Evolutionary conservation across 805 yeast genomes (phyloP).

Genomic region (Wickerhamomyces bovis): DNA sequence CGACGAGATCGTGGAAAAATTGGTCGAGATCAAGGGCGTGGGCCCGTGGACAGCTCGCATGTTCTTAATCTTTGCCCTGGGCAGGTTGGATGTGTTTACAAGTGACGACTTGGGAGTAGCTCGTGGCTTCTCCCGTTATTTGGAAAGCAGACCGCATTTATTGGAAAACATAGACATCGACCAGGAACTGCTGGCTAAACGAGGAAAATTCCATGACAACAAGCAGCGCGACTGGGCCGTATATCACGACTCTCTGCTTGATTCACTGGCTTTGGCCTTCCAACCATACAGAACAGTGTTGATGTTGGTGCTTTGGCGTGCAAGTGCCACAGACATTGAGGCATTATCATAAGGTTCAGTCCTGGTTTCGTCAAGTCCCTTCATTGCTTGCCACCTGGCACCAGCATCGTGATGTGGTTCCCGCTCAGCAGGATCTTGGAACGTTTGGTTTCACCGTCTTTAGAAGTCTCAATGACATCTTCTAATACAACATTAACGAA

Average conservation of each 20-base stretch:
- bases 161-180: conserved; percentile 37
- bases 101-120: conserved; percentile 80
- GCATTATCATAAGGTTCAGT: conserved; percentile 3
- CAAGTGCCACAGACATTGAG: conserved; percentile 41
- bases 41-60: conserved; percentile 88
- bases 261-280: conserved; percentile 50
- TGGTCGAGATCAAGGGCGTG: conserved; percentile 58
- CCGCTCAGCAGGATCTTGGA: conserved; percentile 67
- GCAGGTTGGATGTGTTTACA: conserved; percentile 65
- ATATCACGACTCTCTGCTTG: conserved; percentile 51
- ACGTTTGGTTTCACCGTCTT: conserved; percentile 38
- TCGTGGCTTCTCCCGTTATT: conserved; percentile 66
- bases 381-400: conserved; percentile 40
- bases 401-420: conserved; percentile 64
- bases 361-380: no score
- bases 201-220: conserved; percentile 27
- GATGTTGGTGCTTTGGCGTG: conserved; percentile 71
- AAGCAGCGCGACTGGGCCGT: conserved; percentile 61
- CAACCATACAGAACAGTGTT: conserved; percentile 62
- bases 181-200: conserved; percentile 27
- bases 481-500: conserved; percentile 87
- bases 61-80: conserved; percentile 71
- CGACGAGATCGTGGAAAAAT: conserved; percentile 41
- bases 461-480: conserved; percentile 62
- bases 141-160: conserved; percentile 46